These are phyloP conservation scores for Arabidopsis arenosa DNA, from an alignment of 345 rosid species.

Conservation along the genomic window DNA sequence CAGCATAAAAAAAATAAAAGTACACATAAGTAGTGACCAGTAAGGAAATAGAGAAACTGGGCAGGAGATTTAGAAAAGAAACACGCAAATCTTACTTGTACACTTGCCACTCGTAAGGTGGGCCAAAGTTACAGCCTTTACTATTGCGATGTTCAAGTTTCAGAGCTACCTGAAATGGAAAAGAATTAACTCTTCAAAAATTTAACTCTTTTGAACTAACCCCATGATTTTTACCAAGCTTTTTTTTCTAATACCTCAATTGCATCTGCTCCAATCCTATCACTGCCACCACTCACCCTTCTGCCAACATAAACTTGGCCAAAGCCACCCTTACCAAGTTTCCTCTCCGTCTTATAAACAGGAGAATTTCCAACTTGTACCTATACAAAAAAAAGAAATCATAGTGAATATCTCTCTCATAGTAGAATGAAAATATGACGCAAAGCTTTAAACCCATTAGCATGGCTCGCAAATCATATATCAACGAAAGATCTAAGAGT, in stretches of 20 bases:
- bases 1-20: constrained; percentile 8
- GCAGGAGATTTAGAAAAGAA: constrained; percentile 4
- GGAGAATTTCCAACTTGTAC: constrained; percentile 95
- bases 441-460: constrained; percentile 1
- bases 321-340: constrained; percentile 98
- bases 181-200: background rate
- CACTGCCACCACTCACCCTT: constrained; percentile 70
- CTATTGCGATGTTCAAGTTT: constrained; percentile 94
- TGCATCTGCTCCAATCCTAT: constrained; percentile 80
- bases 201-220: constrained; percentile 19
- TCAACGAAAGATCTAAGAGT: constrained; percentile 12
- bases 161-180: constrained; percentile 78
- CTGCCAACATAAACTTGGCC: constrained; percentile 98
- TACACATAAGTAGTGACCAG: constrained; percentile 28
- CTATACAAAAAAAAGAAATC: constrained; percentile 47
- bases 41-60: constrained; percentile 19
- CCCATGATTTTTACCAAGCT: background rate
- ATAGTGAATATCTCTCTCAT: constrained; percentile 28
- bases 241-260: constrained; percentile 58
- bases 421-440: constrained; percentile 19
- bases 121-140: constrained; percentile 97
- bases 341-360: constrained; percentile 76
- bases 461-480: constrained; percentile 17
- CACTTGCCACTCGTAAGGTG: constrained; percentile 98
- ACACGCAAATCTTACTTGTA: constrained; percentile 63